Evolutionary conservation across 495 filamentous ascomycete species (phyloP).

Genomic region (Penicillium alfredii): DNA sequence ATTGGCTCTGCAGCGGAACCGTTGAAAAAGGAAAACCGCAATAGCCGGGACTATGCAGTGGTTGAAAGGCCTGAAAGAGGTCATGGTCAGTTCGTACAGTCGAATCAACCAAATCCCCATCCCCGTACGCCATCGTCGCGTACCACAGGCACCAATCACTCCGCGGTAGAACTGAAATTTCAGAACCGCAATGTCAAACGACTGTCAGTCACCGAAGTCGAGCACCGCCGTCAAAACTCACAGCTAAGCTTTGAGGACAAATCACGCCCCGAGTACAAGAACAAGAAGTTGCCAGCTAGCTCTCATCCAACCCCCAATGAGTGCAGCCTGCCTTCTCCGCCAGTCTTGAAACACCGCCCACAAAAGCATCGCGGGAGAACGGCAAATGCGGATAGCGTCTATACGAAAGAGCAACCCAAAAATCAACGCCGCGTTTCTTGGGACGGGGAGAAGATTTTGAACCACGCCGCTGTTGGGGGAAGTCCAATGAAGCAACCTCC

Average conservation of each 20-base stretch:
- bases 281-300: slow-evolving; percentile 27
- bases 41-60: slow-evolving; percentile 2
- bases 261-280: slow-evolving; percentile 23
- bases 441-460: slow-evolving; percentile 38
- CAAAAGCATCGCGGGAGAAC: slow-evolving; percentile 39
- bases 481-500: slow-evolving; percentile 4
- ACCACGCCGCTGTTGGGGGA: slow-evolving; percentile 19
- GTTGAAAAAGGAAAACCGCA: slow-evolving; percentile 11
- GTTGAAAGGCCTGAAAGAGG: slow-evolving; percentile 9
- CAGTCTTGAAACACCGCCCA: slow-evolving; percentile 38
- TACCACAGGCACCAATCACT: slow-evolving; percentile 13
- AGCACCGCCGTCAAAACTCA: slow-evolving; percentile 32
- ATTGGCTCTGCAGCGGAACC: slow-evolving; percentile 2
- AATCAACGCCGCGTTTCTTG: slow-evolving; percentile 39
- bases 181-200: slow-evolving; percentile 39
- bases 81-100: slow-evolving; percentile 1
- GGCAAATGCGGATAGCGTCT: slow-evolving; percentile 17
- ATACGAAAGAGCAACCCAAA: slow-evolving; percentile 22
- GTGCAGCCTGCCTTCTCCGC: slow-evolving; percentile 34
- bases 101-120: slow-evolving; percentile 1
- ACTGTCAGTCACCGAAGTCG: slow-evolving; percentile 34
- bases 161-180: slow-evolving; percentile 34
- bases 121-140: slow-evolving; percentile 35
- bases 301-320: slow-evolving; percentile 22
- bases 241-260: slow-evolving; percentile 33